Base-by-base conservation (phyloP, 306 rosid genomes). In the Adenanthera pavonina region DNA sequence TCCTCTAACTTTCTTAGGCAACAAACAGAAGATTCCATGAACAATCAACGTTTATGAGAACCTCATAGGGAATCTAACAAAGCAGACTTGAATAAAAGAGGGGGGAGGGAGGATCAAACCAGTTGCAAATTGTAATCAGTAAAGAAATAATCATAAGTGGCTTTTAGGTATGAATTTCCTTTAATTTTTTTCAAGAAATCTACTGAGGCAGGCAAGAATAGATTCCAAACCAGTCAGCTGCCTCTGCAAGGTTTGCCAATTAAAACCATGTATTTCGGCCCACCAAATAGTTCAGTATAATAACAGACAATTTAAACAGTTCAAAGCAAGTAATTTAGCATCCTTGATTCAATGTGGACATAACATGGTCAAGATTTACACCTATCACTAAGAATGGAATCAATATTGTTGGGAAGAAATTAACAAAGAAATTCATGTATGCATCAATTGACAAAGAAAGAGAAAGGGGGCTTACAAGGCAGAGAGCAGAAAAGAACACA, bases 401-500 rank as follows among this genome's bases (percentile, higher is more conserved):
- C 33, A 76, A 48, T 20, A 61, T 3, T 25, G 47, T 59, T 44
- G 25, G 10, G 68, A 6, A 16, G 44, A 25, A 71, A 2, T 25
- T 70, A 82, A 73, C 17, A 81, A 79, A 34, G 62, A n/a, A 84
- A 69, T 52, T 0, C 6, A 52, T 65, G 51, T 15, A 52, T 16
- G 5, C 35, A 64, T 33, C 46, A 53, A 68, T 80, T 80, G 78
- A 13, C 52, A 59, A 43, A 43, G 72, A 79, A 38, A 69, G 81
- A 54, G 69, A 57, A 35, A 61, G 69, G 14, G 69, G 15, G 44
- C 94, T 93, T 90, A 95, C 99, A 10, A 92, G 79, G 87, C 89
- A 92, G 67, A 95, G 95, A 41, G 88, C 95, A 20, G 91, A 82
- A 85, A 92, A 93, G 4, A 90, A 9, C 60, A 95, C 88, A 64